Percentiles rank a stretch among this genome's conserved stretches.
Conservation (phyloP, 2,329 filamentous ascomycete species). For the Ceratocystis cacaofunesta region DNA sequence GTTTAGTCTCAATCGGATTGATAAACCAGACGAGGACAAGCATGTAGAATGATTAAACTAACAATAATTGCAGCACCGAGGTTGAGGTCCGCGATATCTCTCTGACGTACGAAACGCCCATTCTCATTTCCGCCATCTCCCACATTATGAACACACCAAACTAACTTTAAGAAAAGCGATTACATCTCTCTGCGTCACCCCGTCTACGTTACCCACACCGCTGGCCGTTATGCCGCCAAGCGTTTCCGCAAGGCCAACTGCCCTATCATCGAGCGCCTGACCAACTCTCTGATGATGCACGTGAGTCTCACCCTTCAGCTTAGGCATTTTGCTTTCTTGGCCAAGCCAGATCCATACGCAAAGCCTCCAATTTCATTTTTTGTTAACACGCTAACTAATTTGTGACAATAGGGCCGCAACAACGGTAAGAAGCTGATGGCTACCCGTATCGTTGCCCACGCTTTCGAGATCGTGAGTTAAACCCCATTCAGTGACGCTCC, state of each 20-base stretch:
- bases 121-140: background rate
- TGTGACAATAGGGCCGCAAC: slow-evolving; percentile 99
- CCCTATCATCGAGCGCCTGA: slow-evolving; percentile 99
- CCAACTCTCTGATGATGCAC: slow-evolving; percentile 99
- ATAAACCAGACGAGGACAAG: background rate
- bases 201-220: slow-evolving; percentile 98
- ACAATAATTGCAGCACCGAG: slow-evolving; percentile 36
- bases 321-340: background rate
- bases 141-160: background rate
- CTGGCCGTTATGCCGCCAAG: slow-evolving; percentile 97
- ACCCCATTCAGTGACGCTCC: background rate
- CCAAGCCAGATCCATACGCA: background rate
- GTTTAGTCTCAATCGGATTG: background rate
- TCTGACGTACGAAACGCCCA: slow-evolving; percentile 58
- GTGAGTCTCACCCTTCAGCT: slow-evolving; percentile 12
- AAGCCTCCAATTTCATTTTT: background rate
- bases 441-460: slow-evolving; percentile 95
- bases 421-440: slow-evolving; percentile 99
- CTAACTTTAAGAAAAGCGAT: slow-evolving; percentile 47
- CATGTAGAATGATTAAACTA: slow-evolving; percentile 3
- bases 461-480: slow-evolving; percentile 93
- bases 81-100: slow-evolving; percentile 99
- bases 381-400: slow-evolving; percentile 30
- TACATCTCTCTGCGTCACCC: slow-evolving; percentile 99
- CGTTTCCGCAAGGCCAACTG: slow-evolving; percentile 99